Conservation (phyloP, 2,329 filamentous ascomycete genomes). For the Aureobasidium mangrovei region DNA sequence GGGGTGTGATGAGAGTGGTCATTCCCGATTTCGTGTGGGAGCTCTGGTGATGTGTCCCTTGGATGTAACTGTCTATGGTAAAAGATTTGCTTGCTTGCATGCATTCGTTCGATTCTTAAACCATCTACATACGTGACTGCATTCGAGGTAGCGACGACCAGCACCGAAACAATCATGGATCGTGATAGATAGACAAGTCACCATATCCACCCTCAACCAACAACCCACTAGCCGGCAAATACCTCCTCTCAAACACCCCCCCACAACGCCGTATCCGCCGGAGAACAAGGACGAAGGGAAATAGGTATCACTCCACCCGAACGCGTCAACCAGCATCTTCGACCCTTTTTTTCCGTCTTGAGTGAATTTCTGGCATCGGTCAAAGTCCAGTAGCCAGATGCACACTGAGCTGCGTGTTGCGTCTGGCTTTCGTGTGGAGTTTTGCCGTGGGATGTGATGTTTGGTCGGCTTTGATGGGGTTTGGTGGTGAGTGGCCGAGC, state of each 20-base stretch:
- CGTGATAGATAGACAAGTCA: too few relatives aligned
- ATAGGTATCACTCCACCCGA: conserved; percentile 44
- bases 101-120: too few relatives aligned
- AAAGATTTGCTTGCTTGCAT: too few relatives aligned
- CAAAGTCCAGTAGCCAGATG: conserved; percentile 45
- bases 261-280: not conserved
- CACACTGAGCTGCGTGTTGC: not conserved
- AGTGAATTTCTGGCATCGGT: conserved; percentile 46
- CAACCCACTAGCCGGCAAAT: not conserved
- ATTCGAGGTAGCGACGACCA: too few relatives aligned
- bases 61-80: too few relatives aligned
- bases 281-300: conserved; percentile 34
- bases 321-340: conserved; percentile 33
- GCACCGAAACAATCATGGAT: too few relatives aligned
- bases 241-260: not conserved
- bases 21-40: conserved; percentile 76
- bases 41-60: conserved; percentile 54
- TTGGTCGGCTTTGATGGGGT: not conserved
- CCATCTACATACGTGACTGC: too few relatives aligned
- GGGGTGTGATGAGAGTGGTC: conserved; percentile 82
- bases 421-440: too few relatives aligned
- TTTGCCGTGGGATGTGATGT: not conserved
- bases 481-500: conserved; percentile 24
- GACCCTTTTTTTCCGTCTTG: conserved; percentile 33
- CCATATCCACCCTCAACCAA: not conserved